Evolutionary conservation across 179 eudicot genomes (phyloP), one percentile per base, ranked within the genome.

Genomic region (Spergularia azorica): DNA sequence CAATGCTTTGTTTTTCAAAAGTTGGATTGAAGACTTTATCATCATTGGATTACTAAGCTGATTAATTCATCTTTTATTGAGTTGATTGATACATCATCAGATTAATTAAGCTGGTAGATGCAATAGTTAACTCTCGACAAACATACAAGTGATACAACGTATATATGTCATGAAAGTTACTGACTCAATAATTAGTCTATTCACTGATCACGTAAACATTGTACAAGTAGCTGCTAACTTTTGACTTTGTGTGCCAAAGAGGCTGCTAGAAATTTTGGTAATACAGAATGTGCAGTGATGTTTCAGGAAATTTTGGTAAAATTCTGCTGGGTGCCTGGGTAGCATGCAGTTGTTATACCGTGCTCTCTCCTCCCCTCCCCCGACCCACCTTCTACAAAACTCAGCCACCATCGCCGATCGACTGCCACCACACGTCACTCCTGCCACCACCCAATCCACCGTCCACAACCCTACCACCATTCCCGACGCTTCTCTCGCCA

Each of bases 211-310:
- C 51, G 59, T 18, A 70, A 54, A 16, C 73, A 54, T 26, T 26
- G 32, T 26, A 26, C 32, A 26, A 26, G 54, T 43, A 55, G 62
- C 63, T 32, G 55, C 20, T 26, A 32, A 55, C 26, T 16, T 32
- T 55, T 26, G 74, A 71, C 74, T 71, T 4, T 18, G 12, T 69
- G 60, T 39, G 18, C 32, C 32, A 26, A 13, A 21, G 72, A 69
- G 72, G 72, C 72, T 69, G 72, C 72, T 51, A 69, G 18, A 69
- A 69, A 4, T 52, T 51, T 51, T 51, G 4, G n/a, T 17, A 69
- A 21, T 68, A 51, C 16, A 14, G 51, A 38, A 9, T 38, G 39
- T 61, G 5, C 39, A 62, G 14, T 46, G 5, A 67, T 48, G 38
- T 6, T 67, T 67, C 14, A 67, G 14, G 18, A 46, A 56, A 55